phyloP scores from a whole-genome alignment of 345 rosid genomes.

The Pistacia atlantica region DNA sequence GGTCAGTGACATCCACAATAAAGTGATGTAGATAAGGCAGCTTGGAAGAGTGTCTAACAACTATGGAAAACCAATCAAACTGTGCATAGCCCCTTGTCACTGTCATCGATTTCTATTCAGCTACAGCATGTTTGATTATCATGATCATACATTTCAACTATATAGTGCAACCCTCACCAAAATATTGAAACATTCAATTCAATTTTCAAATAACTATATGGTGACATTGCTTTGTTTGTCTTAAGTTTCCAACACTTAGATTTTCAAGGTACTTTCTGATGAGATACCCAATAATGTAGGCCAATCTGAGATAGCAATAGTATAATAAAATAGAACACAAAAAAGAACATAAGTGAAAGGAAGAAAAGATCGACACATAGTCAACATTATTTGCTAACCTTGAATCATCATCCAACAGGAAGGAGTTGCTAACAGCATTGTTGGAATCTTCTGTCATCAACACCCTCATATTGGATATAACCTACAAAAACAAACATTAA shows the following conservation, averaged over 20 bases:
- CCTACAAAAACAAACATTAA: conserved; percentile 36
- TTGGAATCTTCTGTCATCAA: conserved; percentile 96
- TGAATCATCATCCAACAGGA: conserved; percentile 93
- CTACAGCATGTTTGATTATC: background rate
- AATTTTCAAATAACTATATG: background rate
- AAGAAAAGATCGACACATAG: background rate
- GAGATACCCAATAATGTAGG: background rate
- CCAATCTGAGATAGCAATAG: background rate
- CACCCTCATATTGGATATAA: conserved; percentile 86
- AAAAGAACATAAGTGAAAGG: background rate
- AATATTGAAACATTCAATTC: background rate
- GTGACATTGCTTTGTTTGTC: background rate
- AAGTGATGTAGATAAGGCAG: background rate
- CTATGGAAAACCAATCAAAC: background rate
- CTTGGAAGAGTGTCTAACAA: background rate
- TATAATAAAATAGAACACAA: background rate
- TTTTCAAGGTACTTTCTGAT: background rate
- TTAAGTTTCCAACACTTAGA: background rate
- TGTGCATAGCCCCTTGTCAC: background rate
- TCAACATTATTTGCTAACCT: conserved; percentile 47
- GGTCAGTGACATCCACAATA: conserved; percentile 4
- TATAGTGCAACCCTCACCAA: background rate
- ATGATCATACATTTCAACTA: background rate
- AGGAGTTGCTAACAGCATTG: conserved; percentile 91
- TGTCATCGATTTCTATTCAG: background rate